Conservation (phyloP, 192 early-diverging fungal species). For the Rhizophagus sp. region DNA sequence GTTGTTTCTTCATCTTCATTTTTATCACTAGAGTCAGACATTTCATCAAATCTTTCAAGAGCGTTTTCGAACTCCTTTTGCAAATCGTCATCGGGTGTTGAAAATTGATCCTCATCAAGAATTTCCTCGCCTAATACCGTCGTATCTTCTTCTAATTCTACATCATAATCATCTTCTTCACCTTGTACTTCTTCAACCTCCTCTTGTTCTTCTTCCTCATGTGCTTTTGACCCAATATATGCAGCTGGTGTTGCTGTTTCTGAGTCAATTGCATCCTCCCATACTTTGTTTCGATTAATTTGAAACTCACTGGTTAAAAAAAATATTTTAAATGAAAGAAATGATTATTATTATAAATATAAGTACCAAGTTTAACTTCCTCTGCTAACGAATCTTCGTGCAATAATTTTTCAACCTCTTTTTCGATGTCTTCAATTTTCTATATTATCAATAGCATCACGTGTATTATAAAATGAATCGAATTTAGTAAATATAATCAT, state of each 20-base stretch:
- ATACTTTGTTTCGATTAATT: slow-evolving; percentile 41
- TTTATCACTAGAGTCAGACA: slow-evolving; percentile 36
- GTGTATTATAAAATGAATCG: neutral
- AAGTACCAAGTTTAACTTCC: slow-evolving; percentile 64
- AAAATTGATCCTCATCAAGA: slow-evolving; percentile 16
- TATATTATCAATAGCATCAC: slow-evolving; percentile 33
- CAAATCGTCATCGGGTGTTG: slow-evolving; percentile 16
- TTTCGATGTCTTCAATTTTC: slow-evolving; percentile 82
- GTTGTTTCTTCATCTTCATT: slow-evolving; percentile 46
- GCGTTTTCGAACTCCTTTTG: neutral
- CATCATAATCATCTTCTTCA: slow-evolving; percentile 48
- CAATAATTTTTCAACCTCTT: slow-evolving; percentile 79
- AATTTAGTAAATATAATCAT: too few relatives aligned
- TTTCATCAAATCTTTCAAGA: slow-evolving; percentile 5
- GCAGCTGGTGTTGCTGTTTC: slow-evolving; percentile 45
- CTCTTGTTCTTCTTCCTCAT: slow-evolving; percentile 47
- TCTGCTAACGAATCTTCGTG: slow-evolving; percentile 72
- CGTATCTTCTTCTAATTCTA: slow-evolving; percentile 42
- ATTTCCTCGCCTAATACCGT: slow-evolving; percentile 43
- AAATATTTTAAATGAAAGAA: slow-evolving; percentile 26
- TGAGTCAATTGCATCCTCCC: slow-evolving; percentile 31
- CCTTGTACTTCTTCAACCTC: slow-evolving; percentile 36
- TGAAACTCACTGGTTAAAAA: slow-evolving; percentile 29
- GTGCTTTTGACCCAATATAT: slow-evolving; percentile 44
- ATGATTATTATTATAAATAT: slow-evolving; percentile 17